These are phyloP conservation scores for Phytophthora capsici DNA, from an alignment of 352 stramenopile genomes.

Conservation along the genomic window DNA sequence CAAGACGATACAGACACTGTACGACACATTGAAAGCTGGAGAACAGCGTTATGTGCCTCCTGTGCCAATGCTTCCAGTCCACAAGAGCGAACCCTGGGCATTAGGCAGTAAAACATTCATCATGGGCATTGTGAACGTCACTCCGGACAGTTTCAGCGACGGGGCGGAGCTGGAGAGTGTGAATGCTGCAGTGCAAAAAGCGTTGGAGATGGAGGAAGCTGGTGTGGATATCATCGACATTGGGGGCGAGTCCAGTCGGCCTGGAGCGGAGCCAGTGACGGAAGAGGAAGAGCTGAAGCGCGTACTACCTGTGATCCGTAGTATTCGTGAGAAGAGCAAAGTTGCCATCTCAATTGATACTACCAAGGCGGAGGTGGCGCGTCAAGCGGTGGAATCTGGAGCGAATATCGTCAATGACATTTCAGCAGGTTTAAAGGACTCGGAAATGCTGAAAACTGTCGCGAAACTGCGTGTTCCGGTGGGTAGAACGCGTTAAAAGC, in stretches of 20 bases:
- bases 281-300: slow-evolving; percentile 92
- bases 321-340: slow-evolving; percentile 74
- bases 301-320: slow-evolving; percentile 94
- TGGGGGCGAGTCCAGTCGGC: slow-evolving; percentile 98
- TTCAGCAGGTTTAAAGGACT: slow-evolving; percentile 93
- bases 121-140: slow-evolving; percentile 99
- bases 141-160: slow-evolving; percentile 97
- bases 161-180: slow-evolving; percentile 47
- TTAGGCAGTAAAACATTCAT: slow-evolving; percentile 85
- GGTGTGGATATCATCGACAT: slow-evolving; percentile 98
- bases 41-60: slow-evolving; percentile 44
- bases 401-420: slow-evolving; percentile 99
- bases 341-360: slow-evolving; percentile 98
- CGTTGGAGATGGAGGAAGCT: slow-evolving; percentile 88
- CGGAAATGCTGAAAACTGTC: slow-evolving; percentile 91
- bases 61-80: slow-evolving; percentile 58
- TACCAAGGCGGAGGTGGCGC: slow-evolving; percentile 91
- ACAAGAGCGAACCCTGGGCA: slow-evolving; percentile 49
- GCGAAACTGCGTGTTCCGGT: slow-evolving; percentile 86
- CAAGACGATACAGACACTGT: slow-evolving; percentile 76
- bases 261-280: slow-evolving; percentile 90
- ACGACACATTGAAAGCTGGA: slow-evolving; percentile 41
- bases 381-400: slow-evolving; percentile 90
- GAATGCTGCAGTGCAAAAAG: slow-evolving; percentile 78
- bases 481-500: slow-evolving; percentile 7